Conservation (phyloP, 192 early-diverging fungal genomes). For the Backusella mclennaniae region DNA sequence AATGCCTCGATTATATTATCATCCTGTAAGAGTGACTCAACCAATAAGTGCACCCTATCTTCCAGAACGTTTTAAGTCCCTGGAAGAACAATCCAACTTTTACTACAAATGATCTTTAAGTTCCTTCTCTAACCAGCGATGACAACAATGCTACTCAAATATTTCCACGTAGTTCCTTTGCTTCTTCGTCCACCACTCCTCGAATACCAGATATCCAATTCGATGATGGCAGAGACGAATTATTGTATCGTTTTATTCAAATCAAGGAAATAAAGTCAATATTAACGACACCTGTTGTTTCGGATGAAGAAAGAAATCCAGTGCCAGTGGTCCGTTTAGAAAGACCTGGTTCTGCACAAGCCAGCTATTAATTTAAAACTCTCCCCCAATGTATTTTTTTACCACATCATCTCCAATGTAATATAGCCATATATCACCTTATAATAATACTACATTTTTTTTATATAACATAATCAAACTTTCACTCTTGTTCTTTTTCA, state of each 20-base stretch:
- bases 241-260: slow-evolving; percentile 33
- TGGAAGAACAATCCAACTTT: background rate
- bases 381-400: background rate
- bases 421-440: background rate
- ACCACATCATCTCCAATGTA: background rate
- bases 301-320: slow-evolving; percentile 27
- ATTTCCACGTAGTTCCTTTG: background rate
- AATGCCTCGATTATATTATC: slow-evolving; percentile 32
- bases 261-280: slow-evolving; percentile 42
- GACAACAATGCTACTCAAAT: background rate
- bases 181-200: slow-evolving; percentile 12
- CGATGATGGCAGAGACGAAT: slow-evolving; percentile 30
- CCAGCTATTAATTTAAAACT: slow-evolving; percentile 19
- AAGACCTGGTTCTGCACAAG: slow-evolving; percentile 31
- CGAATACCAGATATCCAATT: background rate
- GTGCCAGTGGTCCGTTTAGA: slow-evolving; percentile 31
- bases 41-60: background rate
- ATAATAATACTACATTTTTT: background rate
- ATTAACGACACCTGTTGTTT: slow-evolving; percentile 36
- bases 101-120: background rate
- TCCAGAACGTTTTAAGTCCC: background rate
- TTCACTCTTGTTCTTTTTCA: background rate
- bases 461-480: background rate
- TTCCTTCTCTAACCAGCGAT: background rate
- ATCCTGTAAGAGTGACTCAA: background rate